Evolutionary conservation across 2,329 filamentous ascomycete species (phyloP), one percentile per base, ranked within the genome.

Genomic region (Diaporthe ilicicola): DNA sequence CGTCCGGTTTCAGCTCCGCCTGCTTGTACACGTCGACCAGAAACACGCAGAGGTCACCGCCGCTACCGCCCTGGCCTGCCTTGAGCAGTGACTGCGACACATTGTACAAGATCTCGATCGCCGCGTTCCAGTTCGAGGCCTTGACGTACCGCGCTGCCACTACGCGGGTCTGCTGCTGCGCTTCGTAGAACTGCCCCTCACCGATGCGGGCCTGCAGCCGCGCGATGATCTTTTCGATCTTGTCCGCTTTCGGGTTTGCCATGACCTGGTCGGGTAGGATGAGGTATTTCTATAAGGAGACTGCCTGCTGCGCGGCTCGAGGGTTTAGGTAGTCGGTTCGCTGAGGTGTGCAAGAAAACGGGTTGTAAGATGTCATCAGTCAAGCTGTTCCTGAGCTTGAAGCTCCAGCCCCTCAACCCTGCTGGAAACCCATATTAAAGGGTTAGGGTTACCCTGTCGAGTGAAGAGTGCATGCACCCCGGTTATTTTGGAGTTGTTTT

Each of bases 81-180:
- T 94, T 93, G 53, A 99, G 88, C 12, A 99, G 89, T 34, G 95
- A 91, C 76, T 93, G 91, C 1, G 95, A 92, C 73, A 97, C 96
- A 74, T 89, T 92, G 81, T 89, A 92, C 74, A 99, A 88, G 74
- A 98, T 92, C 76, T 97, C 93, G 79, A 94, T 92, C 59, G 97
- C 96, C 15, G 94, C 92, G 75, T 87, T 81, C 88, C 93, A 98
- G 87, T 95, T 95, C 73, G 89, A 85, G 53, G 92, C 88, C 85
- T 98, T 98, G 81, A 95, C 91, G 84, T 99, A 97, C 70, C 97
- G 94, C 48, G 94, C 92, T 73, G 95, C 95, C 76, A 98, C 95
- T 68, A 98, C 95, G 74, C 96, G 94, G 75, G 97, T 94, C 85
- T 99, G 96, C 83, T 99, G 96, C 84, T 98, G 95, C 71, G 96